Percentiles rank a stretch among this genome's conserved stretches.
Evolutionary conservation across 2,329 filamentous ascomycete species (phyloP).

Genomic region (Chrysoporthe deuterocubensis): DNA sequence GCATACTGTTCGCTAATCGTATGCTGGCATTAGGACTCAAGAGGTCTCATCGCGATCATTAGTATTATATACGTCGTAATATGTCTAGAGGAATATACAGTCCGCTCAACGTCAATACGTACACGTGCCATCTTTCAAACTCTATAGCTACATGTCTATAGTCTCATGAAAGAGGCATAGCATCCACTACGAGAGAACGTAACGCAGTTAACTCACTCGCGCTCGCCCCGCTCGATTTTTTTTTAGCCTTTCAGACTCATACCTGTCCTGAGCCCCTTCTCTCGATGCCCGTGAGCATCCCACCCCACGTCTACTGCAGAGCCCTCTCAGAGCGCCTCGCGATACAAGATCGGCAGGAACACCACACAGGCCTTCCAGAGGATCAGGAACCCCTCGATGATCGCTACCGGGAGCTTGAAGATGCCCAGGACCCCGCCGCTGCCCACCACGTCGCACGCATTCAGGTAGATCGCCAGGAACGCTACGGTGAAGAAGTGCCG

Average conservation of each 20-base stretch:
- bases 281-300: background rate
- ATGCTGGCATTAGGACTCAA: background rate
- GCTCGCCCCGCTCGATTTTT: too few species aligned
- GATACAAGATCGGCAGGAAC: slow-evolving; percentile 80
- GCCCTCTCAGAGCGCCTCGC: slow-evolving; percentile 54
- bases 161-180: background rate
- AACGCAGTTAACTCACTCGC: background rate
- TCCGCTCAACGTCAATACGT: background rate
- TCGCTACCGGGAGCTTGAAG: slow-evolving; percentile 65
- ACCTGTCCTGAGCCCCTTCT: background rate
- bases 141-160: background rate
- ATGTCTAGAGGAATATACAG: background rate
- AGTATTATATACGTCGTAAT: background rate
- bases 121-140: background rate
- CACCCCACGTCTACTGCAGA: background rate
- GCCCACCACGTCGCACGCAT: slow-evolving; percentile 47
- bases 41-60: background rate
- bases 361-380: slow-evolving; percentile 82
- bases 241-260: too few species aligned
- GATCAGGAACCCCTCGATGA: slow-evolving; percentile 69
- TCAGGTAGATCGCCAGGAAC: slow-evolving; percentile 79
- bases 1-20: background rate
- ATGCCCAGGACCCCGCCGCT: slow-evolving; percentile 52
- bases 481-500: slow-evolving; percentile 96
- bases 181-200: background rate